Evolutionary conservation across 208 protist genomes (phyloP), one percentile per base, ranked within the genome.

Genomic region (Wallacemonas sp.): DNA sequence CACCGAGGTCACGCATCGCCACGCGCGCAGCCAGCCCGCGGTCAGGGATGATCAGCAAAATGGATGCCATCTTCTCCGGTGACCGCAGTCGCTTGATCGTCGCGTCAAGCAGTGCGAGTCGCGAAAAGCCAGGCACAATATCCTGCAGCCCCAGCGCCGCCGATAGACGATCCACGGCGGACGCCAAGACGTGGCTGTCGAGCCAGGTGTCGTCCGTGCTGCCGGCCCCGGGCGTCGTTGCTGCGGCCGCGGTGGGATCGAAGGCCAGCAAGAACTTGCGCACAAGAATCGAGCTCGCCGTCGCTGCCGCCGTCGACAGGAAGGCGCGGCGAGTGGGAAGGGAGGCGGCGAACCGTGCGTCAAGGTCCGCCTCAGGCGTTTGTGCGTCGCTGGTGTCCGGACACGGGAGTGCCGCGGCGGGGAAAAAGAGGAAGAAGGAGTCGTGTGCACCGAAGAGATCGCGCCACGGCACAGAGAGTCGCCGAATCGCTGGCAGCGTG

Each of bases 61-160:
- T 55, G 52, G 72, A 49, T 19, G 69, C 63, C 9, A 93, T 39
- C 3, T 78, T 36, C 4, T 74, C 57, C 16, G 65, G 70, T 19
- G 78, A 60, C 26, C 72, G 68, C 5, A 88, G 46, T 34, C 79
- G 70, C 48, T 83, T 82, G 34, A 87, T 76, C 6, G 72, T 61
- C 26, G 72, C 85, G 72, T 93, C 83, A 48, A 93, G 67, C 4
- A 88, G 56, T 2, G 85, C 60, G 5, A 93, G 66, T 33, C 72
- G 66, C 1, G 78, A 71, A 43, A 81, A 74, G 27, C 85, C 83
- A 16, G 72, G 44, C 33, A 70, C 61, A 27, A 65, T 32, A 9
- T 75, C 52, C 12, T 46, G 63, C 19, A 92, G 61, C 1, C 79
- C 81, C 12, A 92, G 70, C 27, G 72, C 72, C 14, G 54, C 23